phyloP scores from a whole-genome alignment of 1,139 yeast genomes.

The Saccharomyces hybrid region DNA sequence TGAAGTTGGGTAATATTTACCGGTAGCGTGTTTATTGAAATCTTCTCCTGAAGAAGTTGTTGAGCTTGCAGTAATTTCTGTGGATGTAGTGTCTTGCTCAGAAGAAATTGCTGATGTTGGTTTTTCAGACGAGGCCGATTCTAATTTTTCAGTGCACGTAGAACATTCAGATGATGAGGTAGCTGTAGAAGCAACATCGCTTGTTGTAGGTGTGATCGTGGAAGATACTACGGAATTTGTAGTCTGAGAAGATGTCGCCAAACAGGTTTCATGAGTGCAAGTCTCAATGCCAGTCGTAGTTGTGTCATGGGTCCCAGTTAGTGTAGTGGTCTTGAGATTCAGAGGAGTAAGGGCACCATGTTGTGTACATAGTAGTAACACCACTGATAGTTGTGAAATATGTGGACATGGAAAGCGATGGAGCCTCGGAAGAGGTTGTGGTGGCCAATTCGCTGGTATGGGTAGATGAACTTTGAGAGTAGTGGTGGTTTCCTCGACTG shows the following conservation, averaged over 20 bases:
- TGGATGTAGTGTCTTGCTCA: background rate
- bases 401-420: slow-evolving; percentile 1
- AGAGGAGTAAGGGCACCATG: slow-evolving; percentile 5
- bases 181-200: background rate
- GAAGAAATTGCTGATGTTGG: background rate
- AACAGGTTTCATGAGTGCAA: background rate
- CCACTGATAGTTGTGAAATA: slow-evolving; percentile 3
- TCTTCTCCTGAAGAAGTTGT: background rate
- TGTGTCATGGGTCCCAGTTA: background rate
- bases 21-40: background rate
- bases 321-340: background rate
- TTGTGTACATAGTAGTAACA: slow-evolving; percentile 4
- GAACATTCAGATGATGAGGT: background rate
- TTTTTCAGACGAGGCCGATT: background rate
- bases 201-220: background rate
- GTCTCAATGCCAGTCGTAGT: background rate
- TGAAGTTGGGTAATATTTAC: background rate
- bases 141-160: background rate
- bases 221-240: background rate
- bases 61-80: background rate
- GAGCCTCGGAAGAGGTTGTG: background rate
- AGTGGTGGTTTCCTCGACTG: background rate
- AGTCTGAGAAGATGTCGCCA: background rate
- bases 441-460: background rate
- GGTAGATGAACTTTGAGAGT: background rate